Evolutionary conservation across 2,329 filamentous ascomycete species (phyloP).

Genomic region (Monilinia fructicola): DNA sequence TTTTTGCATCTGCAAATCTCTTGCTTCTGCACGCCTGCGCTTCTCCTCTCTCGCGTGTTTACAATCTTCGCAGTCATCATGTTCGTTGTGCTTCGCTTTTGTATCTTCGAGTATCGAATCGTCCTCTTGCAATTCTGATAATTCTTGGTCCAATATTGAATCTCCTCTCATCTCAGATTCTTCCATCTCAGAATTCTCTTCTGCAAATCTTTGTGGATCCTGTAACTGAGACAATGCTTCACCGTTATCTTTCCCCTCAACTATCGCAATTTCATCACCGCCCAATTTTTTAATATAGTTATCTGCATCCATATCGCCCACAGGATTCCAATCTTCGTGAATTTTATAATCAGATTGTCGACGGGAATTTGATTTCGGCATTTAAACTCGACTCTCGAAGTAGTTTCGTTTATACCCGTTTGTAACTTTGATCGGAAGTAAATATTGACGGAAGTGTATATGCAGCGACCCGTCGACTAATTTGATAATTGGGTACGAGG

Average conservation of each 20-base stretch:
- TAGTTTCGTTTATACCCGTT: neutral
- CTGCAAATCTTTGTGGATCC: constrained; percentile 9
- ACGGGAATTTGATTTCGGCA: constrained; percentile 31
- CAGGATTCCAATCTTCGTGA: constrained; percentile 37
- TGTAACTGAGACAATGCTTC: constrained; percentile 16
- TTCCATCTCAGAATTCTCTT: constrained; percentile 4
- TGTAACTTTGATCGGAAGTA: constrained; percentile 24
- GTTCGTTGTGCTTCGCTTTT: constrained; percentile 20
- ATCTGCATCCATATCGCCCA: constrained; percentile 28
- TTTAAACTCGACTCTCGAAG: constrained; percentile 20
- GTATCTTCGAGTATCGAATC: constrained; percentile 25
- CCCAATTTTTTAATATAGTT: constrained; percentile 26
- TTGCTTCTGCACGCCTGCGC: constrained; percentile 23
- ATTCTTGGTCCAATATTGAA: constrained; percentile 8
- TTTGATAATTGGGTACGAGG: constrained; percentile 17
- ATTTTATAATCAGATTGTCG: constrained; percentile 35
- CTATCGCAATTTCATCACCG: constrained; percentile 31
- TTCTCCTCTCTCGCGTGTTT: constrained; percentile 29
- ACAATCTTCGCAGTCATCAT: constrained; percentile 23
- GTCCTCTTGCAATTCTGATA: constrained; percentile 1
- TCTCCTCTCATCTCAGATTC: neutral
- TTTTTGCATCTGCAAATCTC: constrained; percentile 34
- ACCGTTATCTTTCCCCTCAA: neutral
- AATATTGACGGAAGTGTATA: constrained; percentile 33
- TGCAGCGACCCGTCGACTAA: constrained; percentile 34